phyloP scores from a whole-genome alignment of 2,329 filamentous ascomycete genomes.

The Xylaria sp. region DNA sequence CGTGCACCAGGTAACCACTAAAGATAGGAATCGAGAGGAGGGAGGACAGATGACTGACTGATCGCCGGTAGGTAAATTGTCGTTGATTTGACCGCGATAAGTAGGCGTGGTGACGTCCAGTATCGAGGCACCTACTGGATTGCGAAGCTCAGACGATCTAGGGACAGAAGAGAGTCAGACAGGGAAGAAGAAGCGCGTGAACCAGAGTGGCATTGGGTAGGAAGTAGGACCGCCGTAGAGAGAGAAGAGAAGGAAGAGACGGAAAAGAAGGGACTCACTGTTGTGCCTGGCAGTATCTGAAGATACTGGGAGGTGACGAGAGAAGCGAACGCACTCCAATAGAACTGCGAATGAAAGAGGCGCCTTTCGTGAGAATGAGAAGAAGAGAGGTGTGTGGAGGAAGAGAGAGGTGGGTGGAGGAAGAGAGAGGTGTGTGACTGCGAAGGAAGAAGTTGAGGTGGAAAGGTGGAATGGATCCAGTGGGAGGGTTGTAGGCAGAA shows the following conservation, averaged over 20 bases:
- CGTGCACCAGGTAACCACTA: neutral
- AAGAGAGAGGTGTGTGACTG: neutral
- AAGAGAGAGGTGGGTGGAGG: conserved; percentile 7
- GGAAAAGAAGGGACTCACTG: neutral
- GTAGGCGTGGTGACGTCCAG: neutral
- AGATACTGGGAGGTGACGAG: too few relatives aligned
- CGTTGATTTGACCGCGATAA: too few relatives aligned
- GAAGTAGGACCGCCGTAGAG: neutral
- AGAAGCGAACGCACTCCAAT: too few relatives aligned
- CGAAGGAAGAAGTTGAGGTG: neutral
- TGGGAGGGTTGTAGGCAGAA: neutral
- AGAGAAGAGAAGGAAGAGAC: neutral
- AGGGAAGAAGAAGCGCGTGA: neutral
- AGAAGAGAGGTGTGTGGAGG: neutral
- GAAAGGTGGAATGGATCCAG: neutral
- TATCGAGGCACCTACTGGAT: conserved; percentile 12
- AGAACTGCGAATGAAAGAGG: too few relatives aligned
- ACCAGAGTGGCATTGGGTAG: neutral
- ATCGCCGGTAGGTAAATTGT: neutral
- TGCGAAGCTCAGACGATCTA: conserved; percentile 1
- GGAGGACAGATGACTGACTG: neutral
- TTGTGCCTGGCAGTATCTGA: too few relatives aligned
- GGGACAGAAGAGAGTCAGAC: conserved; percentile 8
- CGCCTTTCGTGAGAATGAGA: too few relatives aligned
- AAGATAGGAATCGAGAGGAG: conserved; percentile 3